Conservation (phyloP, 257 asterid genomes). For the Marsdenia floribunda region DNA sequence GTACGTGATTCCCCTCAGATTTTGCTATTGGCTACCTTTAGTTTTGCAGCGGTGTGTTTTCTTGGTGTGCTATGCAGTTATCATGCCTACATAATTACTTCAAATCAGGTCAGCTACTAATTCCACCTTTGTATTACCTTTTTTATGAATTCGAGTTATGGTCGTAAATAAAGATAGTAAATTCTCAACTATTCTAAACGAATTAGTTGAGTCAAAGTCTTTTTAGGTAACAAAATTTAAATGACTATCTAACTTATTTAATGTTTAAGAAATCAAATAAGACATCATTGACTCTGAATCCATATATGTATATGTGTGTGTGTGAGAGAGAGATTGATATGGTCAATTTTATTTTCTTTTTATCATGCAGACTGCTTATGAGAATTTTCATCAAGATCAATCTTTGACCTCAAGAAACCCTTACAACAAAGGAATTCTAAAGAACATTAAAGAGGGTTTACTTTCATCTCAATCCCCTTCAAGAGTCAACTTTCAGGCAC, state of each 20-base stretch:
- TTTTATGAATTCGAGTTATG: too few relatives aligned
- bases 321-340: too few relatives aligned
- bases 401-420: slow-evolving; percentile 22
- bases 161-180: too few relatives aligned
- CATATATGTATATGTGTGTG: too few relatives aligned
- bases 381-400: slow-evolving; percentile 22
- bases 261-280: too few relatives aligned
- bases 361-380: slow-evolving; percentile 22
- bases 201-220: too few relatives aligned
- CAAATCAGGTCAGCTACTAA: slow-evolving; percentile 20
- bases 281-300: too few relatives aligned
- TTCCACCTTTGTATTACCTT: too few relatives aligned
- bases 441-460: slow-evolving; percentile 28
- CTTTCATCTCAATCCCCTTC: slow-evolving; percentile 15
- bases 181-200: too few relatives aligned
- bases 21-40: slow-evolving; percentile 19
- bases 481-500: slow-evolving; percentile 29
- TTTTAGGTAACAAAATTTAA: too few relatives aligned
- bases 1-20: slow-evolving; percentile 15
- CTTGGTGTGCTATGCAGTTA: slow-evolving; percentile 24
- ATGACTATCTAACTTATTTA: too few relatives aligned
- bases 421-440: slow-evolving; percentile 15
- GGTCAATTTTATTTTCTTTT: neutral
- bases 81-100: slow-evolving; percentile 24
- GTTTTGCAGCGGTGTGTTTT: slow-evolving; percentile 17